These are phyloP conservation scores for Solanum pinnatisectum DNA, from an alignment of 257 asterid species.

Conservation along the genomic window DNA sequence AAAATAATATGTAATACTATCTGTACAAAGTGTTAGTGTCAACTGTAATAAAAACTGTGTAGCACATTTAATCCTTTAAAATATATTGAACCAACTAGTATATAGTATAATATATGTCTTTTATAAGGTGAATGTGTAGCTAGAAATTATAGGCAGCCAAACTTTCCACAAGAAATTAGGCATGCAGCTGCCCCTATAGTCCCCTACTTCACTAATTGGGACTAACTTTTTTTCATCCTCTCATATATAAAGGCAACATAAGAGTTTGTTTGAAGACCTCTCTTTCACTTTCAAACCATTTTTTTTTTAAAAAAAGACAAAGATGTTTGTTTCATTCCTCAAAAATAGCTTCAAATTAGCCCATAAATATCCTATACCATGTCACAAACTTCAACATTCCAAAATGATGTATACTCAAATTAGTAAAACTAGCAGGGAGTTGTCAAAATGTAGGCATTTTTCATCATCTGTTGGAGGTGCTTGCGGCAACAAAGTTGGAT, in stretches of 20 bases:
- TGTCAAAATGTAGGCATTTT: background rate
- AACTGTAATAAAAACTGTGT: background rate
- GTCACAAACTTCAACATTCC: background rate
- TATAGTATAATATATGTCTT: background rate
- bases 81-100: background rate
- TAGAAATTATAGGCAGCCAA: background rate
- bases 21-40: background rate
- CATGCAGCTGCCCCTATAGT: background rate
- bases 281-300: background rate
- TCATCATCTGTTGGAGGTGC: background rate
- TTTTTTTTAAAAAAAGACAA: too few species aligned
- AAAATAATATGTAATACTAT: too few species aligned
- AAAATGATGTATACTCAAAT: background rate
- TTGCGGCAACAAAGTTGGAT: slow-evolving; percentile 18
- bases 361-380: background rate
- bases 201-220: background rate
- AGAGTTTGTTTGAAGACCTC: background rate
- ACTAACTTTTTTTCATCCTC: background rate
- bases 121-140: background rate
- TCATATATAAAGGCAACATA: background rate
- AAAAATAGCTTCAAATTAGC: background rate
- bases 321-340: background rate
- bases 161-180: background rate
- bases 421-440: slow-evolving; percentile 11
- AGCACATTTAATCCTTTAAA: background rate